These are phyloP conservation scores for Fallopia convolvulus DNA, from an alignment of 148 eudicot species.

Conservation along the genomic window DNA sequence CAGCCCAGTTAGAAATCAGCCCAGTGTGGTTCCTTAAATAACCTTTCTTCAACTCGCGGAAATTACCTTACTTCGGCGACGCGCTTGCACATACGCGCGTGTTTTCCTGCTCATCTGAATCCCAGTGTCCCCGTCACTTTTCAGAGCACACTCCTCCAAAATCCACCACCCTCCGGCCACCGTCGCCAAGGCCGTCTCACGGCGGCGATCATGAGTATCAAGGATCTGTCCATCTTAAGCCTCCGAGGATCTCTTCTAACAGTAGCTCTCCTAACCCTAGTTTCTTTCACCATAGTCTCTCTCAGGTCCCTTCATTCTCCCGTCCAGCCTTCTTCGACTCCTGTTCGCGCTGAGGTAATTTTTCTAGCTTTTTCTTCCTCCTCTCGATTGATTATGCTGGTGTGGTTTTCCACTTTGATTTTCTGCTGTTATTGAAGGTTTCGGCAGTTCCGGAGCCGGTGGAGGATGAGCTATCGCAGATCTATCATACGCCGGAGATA, in stretches of 20 bases:
- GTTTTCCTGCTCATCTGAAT: neutral
- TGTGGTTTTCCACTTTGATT: neutral
- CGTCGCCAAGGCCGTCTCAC: constrained; percentile 15
- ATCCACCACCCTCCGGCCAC: neutral
- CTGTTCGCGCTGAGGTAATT: neutral
- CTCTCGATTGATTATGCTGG: neutral
- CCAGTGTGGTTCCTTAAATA: no score
- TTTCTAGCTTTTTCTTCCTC: neutral
- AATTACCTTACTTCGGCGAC: neutral
- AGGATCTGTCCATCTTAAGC: constrained; percentile 23
- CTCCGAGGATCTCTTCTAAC: constrained; percentile 59
- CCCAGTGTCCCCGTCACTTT: neutral
- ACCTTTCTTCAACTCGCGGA: no score
- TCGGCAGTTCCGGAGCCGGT: constrained; percentile 11
- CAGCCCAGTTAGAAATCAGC: no score
- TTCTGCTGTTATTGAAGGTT: constrained; percentile 8
- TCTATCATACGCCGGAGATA: constrained; percentile 56
- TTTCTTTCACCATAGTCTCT: constrained; percentile 62
- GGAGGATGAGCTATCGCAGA: constrained; percentile 26
- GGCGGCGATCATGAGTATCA: constrained; percentile 29
- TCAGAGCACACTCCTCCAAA: neutral
- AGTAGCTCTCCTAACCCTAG: constrained; percentile 49
- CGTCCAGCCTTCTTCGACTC: constrained; percentile 15
- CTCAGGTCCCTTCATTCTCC: constrained; percentile 49
- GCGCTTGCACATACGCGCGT: constrained; percentile 4